Evolutionary conservation across 441 rosid species (phyloP), one percentile per base, ranked within the genome.

Genomic region (Erysimum cheiri): DNA sequence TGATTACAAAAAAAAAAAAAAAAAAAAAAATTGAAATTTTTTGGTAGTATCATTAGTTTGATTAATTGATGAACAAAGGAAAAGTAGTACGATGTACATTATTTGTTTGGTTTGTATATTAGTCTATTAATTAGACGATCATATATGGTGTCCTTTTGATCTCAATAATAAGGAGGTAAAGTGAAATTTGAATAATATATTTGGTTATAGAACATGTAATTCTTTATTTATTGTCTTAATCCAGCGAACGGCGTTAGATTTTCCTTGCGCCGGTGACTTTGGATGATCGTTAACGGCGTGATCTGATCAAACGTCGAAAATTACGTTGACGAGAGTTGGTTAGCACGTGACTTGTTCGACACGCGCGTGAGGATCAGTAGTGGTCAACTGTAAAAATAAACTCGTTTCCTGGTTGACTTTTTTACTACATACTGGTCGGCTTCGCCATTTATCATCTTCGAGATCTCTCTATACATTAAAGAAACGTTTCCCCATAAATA

Each of bases 301-400:
- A 57, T 72, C 26, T 64, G 52, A 72, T 64, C 48, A 55, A 64
- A 64, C 65, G 24, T 22, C 13, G 69, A 54, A 7, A 43, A 55
- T 29, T 28, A 58, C 65, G 62, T 74, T 66, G 64, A 60, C 52
- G 28, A 43, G 69, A 60, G 43, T 7, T 41, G 41, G 64, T 37
- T 43, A 52, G 65, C 78, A 74, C 60, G 78, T 68, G 74, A 55
- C 58, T 41, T 24, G 47, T 58, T 50, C 31, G 46, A 40, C 54
- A 19, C 39, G 60, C 49, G 55, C 33, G 48, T 59, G 54, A 9
- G 1, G 44, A 26, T 22, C 14, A n/a, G n/a, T 10, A n/a, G 8
- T 53, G 26, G 50, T 73, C 62, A 73, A 60, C 57, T 52, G 72
- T 67, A 19, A 73, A 63, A 3, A 22, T 22, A 22, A 35, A 39